Conservation (phyloP, 176 grass and related monocot genomes). For the Avena sativa region DNA sequence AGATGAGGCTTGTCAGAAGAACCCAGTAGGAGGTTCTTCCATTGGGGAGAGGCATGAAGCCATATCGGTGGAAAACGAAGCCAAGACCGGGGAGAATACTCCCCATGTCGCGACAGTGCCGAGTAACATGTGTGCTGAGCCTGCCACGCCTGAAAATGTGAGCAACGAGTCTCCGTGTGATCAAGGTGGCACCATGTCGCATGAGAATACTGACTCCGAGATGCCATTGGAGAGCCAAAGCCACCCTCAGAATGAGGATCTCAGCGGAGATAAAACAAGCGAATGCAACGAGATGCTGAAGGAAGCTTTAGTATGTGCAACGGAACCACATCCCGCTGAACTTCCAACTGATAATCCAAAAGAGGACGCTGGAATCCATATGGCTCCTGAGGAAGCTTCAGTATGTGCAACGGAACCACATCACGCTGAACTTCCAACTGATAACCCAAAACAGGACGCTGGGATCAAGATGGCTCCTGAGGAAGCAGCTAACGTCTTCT, state of each 20-base stretch:
- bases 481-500: background rate
- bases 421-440: background rate
- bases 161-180: background rate
- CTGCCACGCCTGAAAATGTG: slow-evolving; percentile 20
- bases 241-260: background rate
- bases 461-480: background rate
- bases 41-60: background rate
- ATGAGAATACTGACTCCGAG: slow-evolving; percentile 19
- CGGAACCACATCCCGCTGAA: background rate
- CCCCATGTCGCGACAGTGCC: background rate
- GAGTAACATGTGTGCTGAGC: background rate
- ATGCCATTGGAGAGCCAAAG: background rate
- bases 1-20: background rate
- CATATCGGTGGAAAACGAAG: slow-evolving; percentile 6
- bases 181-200: background rate
- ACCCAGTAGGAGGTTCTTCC: background rate
- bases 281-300: background rate
- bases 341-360: background rate
- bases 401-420: background rate
- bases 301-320: background rate
- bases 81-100: background rate
- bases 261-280: background rate
- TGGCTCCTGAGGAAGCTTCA: background rate
- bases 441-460: background rate
- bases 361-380: background rate